Conservation (phyloP, 1,139 yeast genomes). For the Protomyces macrosporus region DNA sequence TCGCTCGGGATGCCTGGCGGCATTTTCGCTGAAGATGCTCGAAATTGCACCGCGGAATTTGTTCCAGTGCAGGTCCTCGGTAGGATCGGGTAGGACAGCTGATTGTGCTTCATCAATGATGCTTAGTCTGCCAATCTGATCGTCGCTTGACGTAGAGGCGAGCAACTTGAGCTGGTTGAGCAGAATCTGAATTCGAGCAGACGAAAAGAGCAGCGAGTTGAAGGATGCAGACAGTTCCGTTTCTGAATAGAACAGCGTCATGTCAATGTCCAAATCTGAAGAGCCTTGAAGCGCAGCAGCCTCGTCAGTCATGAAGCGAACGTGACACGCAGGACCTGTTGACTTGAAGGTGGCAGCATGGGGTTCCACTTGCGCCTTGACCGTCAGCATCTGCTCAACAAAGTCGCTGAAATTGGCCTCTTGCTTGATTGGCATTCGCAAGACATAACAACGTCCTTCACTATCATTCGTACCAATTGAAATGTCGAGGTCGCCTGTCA, state of each 20-base stretch:
- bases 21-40: conserved; percentile 84
- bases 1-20: conserved; percentile 74
- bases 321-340: neutral
- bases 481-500: conserved; percentile 92
- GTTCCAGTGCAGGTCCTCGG: conserved; percentile 78
- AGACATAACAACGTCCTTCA: conserved; percentile 38
- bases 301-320: neutral
- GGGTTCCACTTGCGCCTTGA: neutral
- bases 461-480: conserved; percentile 65
- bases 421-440: conserved; percentile 46
- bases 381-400: neutral
- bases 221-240: conserved; percentile 39
- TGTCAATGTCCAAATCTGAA: conserved; percentile 57
- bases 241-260: conserved; percentile 1
- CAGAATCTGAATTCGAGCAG: conserved; percentile 67
- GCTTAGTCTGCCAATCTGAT: conserved; percentile 55
- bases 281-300: conserved; percentile 2
- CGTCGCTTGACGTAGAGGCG: conserved; percentile 36
- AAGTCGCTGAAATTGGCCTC: neutral
- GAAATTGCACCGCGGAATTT: conserved; percentile 93
- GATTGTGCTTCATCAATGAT: conserved; percentile 63
- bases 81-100: conserved; percentile 75
- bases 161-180: conserved; percentile 50
- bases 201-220: conserved; percentile 70
- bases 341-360: neutral